A percentile compares a stretch with the other conserved stretches of the same genome.
phyloP scores from a whole-genome alignment of 2,329 filamentous ascomycete species.

The Fusarium tricinctum region DNA sequence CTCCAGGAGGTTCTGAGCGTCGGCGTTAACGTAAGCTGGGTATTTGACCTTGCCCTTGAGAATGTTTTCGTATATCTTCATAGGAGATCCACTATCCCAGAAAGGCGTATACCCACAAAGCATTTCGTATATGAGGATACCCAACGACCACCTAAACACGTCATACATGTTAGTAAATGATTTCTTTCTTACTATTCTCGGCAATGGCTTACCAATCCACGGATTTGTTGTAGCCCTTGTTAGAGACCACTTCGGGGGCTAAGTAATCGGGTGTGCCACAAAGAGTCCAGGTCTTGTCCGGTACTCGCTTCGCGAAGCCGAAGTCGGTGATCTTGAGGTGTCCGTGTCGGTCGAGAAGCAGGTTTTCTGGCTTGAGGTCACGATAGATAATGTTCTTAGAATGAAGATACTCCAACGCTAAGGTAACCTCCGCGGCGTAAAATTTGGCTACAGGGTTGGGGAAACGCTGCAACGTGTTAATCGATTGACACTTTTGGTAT shows the following conservation, averaged over 20 bases:
- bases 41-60: constrained; percentile 96
- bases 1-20: constrained; percentile 92
- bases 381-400: constrained; percentile 97
- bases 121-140: constrained; percentile 99
- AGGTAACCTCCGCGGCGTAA: constrained; percentile 96
- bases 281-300: constrained; percentile 98
- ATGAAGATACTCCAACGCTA: constrained; percentile 96
- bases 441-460: constrained; percentile 99
- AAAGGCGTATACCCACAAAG: constrained; percentile 98
- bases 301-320: constrained; percentile 97
- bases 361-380: constrained; percentile 95
- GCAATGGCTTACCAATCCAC: constrained; percentile 88
- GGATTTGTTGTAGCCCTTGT: constrained; percentile 99
- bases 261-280: constrained; percentile 98
- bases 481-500: not conserved
- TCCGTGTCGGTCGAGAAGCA: constrained; percentile 91
- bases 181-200: not conserved
- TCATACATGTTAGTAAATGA: constrained; percentile 20
- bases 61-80: constrained; percentile 99
- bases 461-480: constrained; percentile 76
- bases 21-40: constrained; percentile 92
- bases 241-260: constrained; percentile 97
- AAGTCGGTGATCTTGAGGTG: constrained; percentile 99
- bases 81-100: constrained; percentile 97
- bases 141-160: constrained; percentile 90